Base-by-base conservation (phyloP, 192 early-diverging fungal genomes). In the Podila verticillata region DNA sequence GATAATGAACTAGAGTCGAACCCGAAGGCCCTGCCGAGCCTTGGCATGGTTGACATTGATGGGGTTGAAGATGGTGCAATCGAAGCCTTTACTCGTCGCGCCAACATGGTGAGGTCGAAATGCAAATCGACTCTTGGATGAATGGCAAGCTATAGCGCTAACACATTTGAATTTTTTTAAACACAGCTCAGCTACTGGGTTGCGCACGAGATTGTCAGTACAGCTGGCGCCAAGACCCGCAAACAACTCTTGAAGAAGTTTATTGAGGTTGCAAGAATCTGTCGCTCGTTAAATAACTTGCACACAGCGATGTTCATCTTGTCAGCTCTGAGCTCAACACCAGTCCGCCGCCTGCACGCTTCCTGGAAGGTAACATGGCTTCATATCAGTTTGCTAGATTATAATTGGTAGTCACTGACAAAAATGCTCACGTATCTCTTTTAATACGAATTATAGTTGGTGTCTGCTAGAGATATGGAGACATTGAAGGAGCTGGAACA, bases 261-360 rank as follows among this genome's bases (percentile, higher is more conserved):
- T 48, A 90, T 91, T 56, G 74, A 82, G 15, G 78, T 87, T n/a
- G 90, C 90, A 29, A 83, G 72, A 70, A 73, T 82, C 60, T 89
- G 87, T 62, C 74, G 83, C 34, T 72, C 73, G 28, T 82, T 80
- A 73, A 89, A 89, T 68, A 93, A 94, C 73, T 89, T 91, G 66
- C 90, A 94, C 67, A 91, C 90, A 17, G 47, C 84, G 8, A 87
- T 93, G 81, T 87, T 90, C 24, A 88, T 94, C 51, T 77, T 90
- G 1, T 84, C 85, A 30, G 92, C 87, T 3, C 74, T 94, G 29
- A 82, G 81, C 1, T 89, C 88, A 4, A 72, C 81, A 9, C 73
- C 91, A 1, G 87, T 94, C 1, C 85, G 82, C 22, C 84, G 87
- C 17, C 74, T 93, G 19, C 75, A 84, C 65, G 72, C 86, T 32